Percentiles rank a stretch among this genome's conserved stretches.
Conservation (phyloP, 192 early-diverging fungal species). For the Entomortierella chlamydospora region DNA sequence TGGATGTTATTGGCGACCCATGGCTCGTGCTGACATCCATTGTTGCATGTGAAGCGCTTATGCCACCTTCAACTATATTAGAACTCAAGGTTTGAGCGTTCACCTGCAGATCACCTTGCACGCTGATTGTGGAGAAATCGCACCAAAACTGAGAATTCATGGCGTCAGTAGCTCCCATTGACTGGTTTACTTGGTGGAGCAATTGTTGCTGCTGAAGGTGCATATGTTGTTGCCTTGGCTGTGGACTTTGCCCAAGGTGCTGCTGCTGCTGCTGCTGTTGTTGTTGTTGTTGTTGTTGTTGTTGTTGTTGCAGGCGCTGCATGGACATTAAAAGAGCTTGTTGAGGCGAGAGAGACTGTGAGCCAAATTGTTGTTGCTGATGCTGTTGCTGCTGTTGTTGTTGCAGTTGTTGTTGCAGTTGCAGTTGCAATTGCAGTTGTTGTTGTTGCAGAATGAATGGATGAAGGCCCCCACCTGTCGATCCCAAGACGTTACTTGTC, state of each 20-base stretch:
- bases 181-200: background rate
- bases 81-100: background rate
- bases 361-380: background rate
- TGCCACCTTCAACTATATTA: background rate
- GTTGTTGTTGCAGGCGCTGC: slow-evolving; percentile 6
- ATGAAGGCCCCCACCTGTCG: background rate
- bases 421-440: background rate
- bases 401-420: slow-evolving; percentile 12
- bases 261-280: slow-evolving; percentile 12
- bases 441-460: slow-evolving; percentile 2
- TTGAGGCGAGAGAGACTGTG: background rate
- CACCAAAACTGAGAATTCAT: slow-evolving; percentile 27
- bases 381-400: slow-evolving; percentile 21
- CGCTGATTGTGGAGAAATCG: slow-evolving; percentile 6
- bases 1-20: no score
- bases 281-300: background rate
- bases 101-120: background rate
- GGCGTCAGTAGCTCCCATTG: background rate
- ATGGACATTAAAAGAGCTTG: slow-evolving; percentile 9
- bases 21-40: no score
- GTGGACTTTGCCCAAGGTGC: background rate
- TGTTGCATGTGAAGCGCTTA: no score
- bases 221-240: background rate
- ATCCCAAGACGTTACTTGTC: background rate
- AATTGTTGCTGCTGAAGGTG: slow-evolving; percentile 3